Base-by-base conservation (phyloP, 108 stramenopile species). In the Fragilaria radians region DNA sequence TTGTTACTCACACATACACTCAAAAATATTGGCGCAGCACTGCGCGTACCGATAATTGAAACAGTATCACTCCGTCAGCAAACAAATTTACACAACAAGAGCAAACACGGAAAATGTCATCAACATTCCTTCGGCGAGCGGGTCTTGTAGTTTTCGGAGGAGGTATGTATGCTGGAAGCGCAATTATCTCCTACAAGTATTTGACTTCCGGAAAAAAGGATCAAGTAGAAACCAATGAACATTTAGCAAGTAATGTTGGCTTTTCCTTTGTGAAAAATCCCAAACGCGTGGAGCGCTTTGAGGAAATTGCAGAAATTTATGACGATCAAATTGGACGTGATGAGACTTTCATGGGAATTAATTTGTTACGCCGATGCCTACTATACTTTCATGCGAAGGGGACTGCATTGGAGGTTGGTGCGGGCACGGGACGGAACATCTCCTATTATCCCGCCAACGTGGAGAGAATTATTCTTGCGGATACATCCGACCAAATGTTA, bases 381-480 rank as follows among this genome's bases (percentile, higher is more conserved):
- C 61, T 91, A 24, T 81, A 74, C 62, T 86, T 80, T 45, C 81
- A 86, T 84, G 86, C 90, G 21, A 72, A 70, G 48, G 95, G 95
- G 21, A 63, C 66, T 34, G 85, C 88, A 27, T 52, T 96, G 46
- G 95, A 96, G 71, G 85, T 96, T 4, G 92, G 85, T 3, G 82
- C 87, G 4, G 95, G 95, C 18, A 96, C 95, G 0, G 95, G 87
- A 1, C 53, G 91, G 25, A 94, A 94, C 59, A 29, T 94, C 17
- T 65, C 48, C 2, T 86, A 77, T 33, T 96, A 94, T 71, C 77
- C 77, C 4, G 30, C 67, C 14, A 70, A 59, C 27, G 87, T 87
- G 14, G 60, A 69, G 26, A 69, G 84, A 26, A 77, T 93, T n/a
- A 52, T 84, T 3, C 55, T 91, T 58, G 76, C 76, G n/a, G 95